Conservation (phyloP, 495 filamentous ascomycete genomes). For the Penicillium parvum region DNA sequence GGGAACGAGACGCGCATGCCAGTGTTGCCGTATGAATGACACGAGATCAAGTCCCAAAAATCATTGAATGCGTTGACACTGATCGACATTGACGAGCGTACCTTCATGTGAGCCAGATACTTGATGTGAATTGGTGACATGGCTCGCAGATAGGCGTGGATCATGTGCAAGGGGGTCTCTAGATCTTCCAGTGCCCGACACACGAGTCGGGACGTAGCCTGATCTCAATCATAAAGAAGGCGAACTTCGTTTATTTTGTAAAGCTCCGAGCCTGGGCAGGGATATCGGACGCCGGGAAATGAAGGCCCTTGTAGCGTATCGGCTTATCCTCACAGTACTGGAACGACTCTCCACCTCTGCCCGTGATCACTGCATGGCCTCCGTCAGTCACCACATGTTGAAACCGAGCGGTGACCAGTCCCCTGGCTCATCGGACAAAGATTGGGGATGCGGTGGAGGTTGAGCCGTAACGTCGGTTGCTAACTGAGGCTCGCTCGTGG, state of each 20-base stretch:
- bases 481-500: slow-evolving; percentile 8
- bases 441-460: slow-evolving; percentile 3
- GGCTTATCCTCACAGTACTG: slow-evolving; percentile 92
- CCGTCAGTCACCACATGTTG: slow-evolving; percentile 73
- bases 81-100: slow-evolving; percentile 90
- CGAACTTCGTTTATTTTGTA: slow-evolving; percentile 57
- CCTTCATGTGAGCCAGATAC: slow-evolving; percentile 86
- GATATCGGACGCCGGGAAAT: slow-evolving; percentile 91
- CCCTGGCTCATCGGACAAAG: slow-evolving; percentile 24
- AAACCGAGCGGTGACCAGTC: slow-evolving; percentile 66
- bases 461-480: not conserved
- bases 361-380: slow-evolving; percentile 83
- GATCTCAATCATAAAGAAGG: slow-evolving; percentile 37
- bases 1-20: slow-evolving; percentile 92
- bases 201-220: slow-evolving; percentile 64
- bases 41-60: slow-evolving; percentile 87
- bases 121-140: slow-evolving; percentile 86
- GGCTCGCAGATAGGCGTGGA: slow-evolving; percentile 78
- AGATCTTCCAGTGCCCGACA: slow-evolving; percentile 74
- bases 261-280: slow-evolving; percentile 77
- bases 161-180: slow-evolving; percentile 76
- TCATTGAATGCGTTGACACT: slow-evolving; percentile 82
- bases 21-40: slow-evolving; percentile 74
- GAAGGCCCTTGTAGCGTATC: slow-evolving; percentile 85
- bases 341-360: slow-evolving; percentile 61